Percentiles rank a stretch among this genome's conserved stretches.
Conservation (phyloP, 768 basidiomycete species). For the Boletus rex-veris region DNA sequence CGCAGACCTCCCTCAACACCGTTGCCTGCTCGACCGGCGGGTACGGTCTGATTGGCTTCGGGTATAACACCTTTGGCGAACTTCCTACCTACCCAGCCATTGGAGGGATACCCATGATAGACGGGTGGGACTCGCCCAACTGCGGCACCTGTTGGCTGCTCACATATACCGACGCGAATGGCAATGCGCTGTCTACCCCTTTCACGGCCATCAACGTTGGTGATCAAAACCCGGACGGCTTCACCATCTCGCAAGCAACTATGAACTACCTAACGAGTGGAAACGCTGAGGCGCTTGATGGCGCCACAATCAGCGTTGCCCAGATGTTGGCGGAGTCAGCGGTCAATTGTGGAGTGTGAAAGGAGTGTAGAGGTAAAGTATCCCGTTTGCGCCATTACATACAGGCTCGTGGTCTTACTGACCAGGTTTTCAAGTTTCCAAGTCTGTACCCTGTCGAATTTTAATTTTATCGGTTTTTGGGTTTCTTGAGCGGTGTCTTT, state of each 20-base stretch:
- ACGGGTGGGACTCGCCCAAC: constrained; percentile 47
- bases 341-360: background rate
- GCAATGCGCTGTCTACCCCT: constrained; percentile 37
- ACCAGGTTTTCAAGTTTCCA: too few species aligned
- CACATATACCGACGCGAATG: constrained; percentile 37
- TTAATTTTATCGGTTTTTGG: too few species aligned
- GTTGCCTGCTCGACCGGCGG: constrained; percentile 53
- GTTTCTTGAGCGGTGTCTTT: too few species aligned
- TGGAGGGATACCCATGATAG: constrained; percentile 51
- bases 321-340: constrained; percentile 12
- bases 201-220: constrained; percentile 54
- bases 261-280: constrained; percentile 34
- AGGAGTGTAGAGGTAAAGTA: background rate
- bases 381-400: too few species aligned
- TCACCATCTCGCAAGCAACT: constrained; percentile 34
- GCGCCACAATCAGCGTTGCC: constrained; percentile 20
- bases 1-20: constrained; percentile 34
- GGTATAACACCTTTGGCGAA: background rate
- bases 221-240: constrained; percentile 23
- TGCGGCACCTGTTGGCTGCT: constrained; percentile 64
- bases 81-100: constrained; percentile 39
- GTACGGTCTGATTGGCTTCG: constrained; percentile 28
- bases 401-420: too few species aligned
- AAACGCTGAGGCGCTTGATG: constrained; percentile 29
- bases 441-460: too few species aligned